Conservation (phyloP, 495 filamentous ascomycete genomes). For the Talaromyces borbonicus region DNA sequence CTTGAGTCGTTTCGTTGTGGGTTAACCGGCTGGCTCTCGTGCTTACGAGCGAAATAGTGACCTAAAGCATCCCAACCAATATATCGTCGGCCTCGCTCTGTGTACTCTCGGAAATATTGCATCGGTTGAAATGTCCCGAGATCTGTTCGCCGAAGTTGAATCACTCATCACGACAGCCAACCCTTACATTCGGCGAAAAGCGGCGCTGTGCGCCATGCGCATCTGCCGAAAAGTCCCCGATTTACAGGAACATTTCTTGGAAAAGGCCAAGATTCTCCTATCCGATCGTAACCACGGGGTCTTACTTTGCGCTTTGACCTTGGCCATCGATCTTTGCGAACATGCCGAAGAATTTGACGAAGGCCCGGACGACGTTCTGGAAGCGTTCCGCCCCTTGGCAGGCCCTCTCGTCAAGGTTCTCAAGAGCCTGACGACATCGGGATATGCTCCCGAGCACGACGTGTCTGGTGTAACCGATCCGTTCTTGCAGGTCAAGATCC, state of each 20-base stretch:
- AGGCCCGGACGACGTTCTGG: slow-evolving; percentile 72
- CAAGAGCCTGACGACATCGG: slow-evolving; percentile 85
- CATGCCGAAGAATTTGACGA: slow-evolving; percentile 77
- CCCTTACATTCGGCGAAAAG: slow-evolving; percentile 93
- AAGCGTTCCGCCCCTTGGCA: slow-evolving; percentile 77
- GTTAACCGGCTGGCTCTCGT: too few relatives aligned
- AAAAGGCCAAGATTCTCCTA: slow-evolving; percentile 82
- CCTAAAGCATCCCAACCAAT: slow-evolving; percentile 94
- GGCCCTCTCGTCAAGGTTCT: slow-evolving; percentile 75
- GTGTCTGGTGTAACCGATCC: slow-evolving; percentile 97
- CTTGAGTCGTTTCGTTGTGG: background rate
- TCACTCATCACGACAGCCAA: slow-evolving; percentile 82
- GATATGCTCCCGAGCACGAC: slow-evolving; percentile 96
- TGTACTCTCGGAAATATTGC: slow-evolving; percentile 96
- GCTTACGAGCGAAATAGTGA: slow-evolving; percentile 48
- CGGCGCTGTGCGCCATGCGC: slow-evolving; percentile 98
- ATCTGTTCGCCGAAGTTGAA: slow-evolving; percentile 93
- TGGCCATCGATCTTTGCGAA: slow-evolving; percentile 88
- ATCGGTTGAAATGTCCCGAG: slow-evolving; percentile 96
- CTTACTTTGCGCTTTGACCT: slow-evolving; percentile 79
- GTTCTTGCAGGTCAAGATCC: slow-evolving; percentile 95
- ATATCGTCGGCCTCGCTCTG: slow-evolving; percentile 91
- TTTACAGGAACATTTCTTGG: slow-evolving; percentile 91
- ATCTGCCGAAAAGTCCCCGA: slow-evolving; percentile 98
- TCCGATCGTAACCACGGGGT: slow-evolving; percentile 93